A percentile compares a stretch with the other conserved stretches of the same genome.
Evolutionary conservation across 2,329 filamentous ascomycete genomes (phyloP).

Genomic region (Xylaria sp.): DNA sequence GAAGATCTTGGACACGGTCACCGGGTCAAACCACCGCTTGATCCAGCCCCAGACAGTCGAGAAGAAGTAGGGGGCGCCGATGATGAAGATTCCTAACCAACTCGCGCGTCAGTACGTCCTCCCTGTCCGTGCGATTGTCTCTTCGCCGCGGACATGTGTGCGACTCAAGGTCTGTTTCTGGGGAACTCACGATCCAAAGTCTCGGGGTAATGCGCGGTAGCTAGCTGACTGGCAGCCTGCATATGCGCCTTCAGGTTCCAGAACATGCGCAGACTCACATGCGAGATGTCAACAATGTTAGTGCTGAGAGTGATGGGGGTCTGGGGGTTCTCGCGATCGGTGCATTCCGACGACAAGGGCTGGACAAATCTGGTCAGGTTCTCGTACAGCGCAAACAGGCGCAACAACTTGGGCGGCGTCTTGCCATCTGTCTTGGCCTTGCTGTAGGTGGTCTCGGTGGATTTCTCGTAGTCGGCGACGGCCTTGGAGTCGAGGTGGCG

Average conservation of each 20-base stretch:
- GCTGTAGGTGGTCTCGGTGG: constrained; percentile 53
- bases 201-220: constrained; percentile 94
- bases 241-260: constrained; percentile 95
- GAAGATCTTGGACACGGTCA: constrained; percentile 95
- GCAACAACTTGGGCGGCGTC: constrained; percentile 76
- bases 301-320: constrained; percentile 92
- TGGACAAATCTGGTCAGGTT: constrained; percentile 87
- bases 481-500: constrained; percentile 81
- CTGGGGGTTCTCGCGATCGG: constrained; percentile 71
- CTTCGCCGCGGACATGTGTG: not conserved
- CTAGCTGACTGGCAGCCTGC: constrained; percentile 87
- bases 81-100: constrained; percentile 62
- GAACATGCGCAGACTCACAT: constrained; percentile 89
- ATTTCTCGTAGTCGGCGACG: constrained; percentile 77
- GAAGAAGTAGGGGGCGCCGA: constrained; percentile 90
- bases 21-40: constrained; percentile 94
- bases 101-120: not conserved
- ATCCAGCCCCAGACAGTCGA: constrained; percentile 94
- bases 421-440: constrained; percentile 70
- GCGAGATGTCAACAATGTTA: constrained; percentile 92
- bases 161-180: not conserved
- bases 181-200: constrained; percentile 71
- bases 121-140: not conserved
- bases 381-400: constrained; percentile 92
- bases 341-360: constrained; percentile 79